These are phyloP conservation scores for Diaporthe humulicola DNA, from an alignment of 2,329 filamentous ascomycete species.

Conservation along the genomic window DNA sequence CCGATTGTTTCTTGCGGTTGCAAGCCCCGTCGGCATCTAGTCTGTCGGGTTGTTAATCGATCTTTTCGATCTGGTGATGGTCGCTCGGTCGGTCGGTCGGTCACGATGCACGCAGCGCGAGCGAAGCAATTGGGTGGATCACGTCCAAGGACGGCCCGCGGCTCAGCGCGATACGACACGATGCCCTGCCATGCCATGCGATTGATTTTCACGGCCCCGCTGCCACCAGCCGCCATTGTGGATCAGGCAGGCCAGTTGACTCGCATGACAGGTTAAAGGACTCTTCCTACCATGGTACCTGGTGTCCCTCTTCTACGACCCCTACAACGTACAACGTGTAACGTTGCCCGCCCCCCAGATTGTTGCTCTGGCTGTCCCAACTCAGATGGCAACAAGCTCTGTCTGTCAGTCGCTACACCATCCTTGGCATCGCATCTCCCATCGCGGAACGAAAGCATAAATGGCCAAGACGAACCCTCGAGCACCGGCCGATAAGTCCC, in stretches of 20 bases:
- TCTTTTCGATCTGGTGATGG: background rate
- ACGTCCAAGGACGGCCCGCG: slow-evolving; percentile 5
- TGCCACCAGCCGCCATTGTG: slow-evolving; percentile 23
- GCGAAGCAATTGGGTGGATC: slow-evolving; percentile 17
- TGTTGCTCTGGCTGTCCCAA: background rate
- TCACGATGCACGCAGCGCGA: background rate
- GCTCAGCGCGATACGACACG: slow-evolving; percentile 9
- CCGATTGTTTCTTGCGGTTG: slow-evolving; percentile 11
- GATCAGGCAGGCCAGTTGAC: slow-evolving; percentile 13
- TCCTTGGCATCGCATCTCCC: slow-evolving; percentile 29
- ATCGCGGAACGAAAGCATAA: slow-evolving; percentile 31
- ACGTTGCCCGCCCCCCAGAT: slow-evolving; percentile 21
- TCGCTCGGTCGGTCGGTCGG: too few species aligned
- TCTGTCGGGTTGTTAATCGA: background rate
- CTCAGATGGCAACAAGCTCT: slow-evolving; percentile 20
- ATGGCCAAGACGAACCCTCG: slow-evolving; percentile 20
- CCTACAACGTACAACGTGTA: slow-evolving; percentile 9
- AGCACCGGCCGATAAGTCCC: background rate
- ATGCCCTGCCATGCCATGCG: slow-evolving; percentile 12
- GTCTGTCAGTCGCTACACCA: slow-evolving; percentile 16
- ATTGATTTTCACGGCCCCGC: slow-evolving; percentile 28
- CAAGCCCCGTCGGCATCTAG: background rate
- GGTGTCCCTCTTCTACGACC: background rate
- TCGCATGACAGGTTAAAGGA: slow-evolving; percentile 16
- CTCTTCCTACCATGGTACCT: background rate